Conservation (phyloP, 352 stramenopile genomes). For the Globisporangium mamillatum region DNA sequence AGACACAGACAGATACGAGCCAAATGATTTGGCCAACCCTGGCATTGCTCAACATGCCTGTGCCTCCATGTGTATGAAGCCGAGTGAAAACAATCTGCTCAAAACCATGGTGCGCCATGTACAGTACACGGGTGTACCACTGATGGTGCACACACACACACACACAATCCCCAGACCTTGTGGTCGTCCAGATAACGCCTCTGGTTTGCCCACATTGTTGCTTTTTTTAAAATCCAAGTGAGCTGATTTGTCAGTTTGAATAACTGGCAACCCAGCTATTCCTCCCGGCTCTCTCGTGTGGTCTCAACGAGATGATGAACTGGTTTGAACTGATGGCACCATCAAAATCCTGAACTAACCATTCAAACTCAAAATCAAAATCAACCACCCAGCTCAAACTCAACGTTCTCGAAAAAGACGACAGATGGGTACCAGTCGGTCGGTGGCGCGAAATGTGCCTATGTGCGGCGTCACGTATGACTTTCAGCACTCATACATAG, state of each 20-base stretch:
- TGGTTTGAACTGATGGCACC: neutral
- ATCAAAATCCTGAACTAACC: neutral
- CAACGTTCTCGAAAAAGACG: constrained; percentile 1
- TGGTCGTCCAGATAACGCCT: neutral
- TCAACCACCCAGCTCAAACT: neutral
- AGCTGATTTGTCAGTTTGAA: neutral
- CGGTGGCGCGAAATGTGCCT: neutral
- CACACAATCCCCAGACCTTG: too few relatives aligned
- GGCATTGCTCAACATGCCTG: neutral
- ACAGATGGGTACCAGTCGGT: neutral
- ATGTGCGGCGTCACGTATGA: neutral
- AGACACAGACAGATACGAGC: neutral
- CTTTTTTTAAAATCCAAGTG: neutral
- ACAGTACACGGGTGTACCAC: neutral
- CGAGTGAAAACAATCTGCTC: neutral
- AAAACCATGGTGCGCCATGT: neutral
- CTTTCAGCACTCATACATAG: neutral
- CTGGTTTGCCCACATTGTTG: neutral
- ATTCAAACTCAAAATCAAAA: neutral
- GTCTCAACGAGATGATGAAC: neutral
- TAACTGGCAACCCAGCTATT: neutral
- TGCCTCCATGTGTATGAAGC: neutral
- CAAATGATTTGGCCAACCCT: neutral
- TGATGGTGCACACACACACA: neutral
- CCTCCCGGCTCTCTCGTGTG: neutral